Evolutionary conservation across 1,284 basidiomycete species (phyloP).

Genomic region (Leccinum pseudoinsigne): DNA sequence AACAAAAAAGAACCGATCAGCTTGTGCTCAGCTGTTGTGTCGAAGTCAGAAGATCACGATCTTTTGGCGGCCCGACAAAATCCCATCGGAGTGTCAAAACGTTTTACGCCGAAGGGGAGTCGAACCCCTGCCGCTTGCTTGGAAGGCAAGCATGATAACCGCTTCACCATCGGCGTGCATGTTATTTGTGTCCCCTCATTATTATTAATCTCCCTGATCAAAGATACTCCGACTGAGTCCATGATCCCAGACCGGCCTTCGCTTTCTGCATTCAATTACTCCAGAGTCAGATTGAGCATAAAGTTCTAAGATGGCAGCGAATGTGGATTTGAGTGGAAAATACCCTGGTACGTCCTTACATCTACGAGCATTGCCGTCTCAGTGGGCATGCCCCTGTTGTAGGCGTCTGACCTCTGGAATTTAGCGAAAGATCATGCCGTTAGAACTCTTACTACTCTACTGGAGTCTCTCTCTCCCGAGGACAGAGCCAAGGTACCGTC

Average conservation of each 20-base stretch:
- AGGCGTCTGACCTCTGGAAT: neutral
- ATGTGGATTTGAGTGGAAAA: constrained; percentile 14
- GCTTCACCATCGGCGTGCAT: constrained; percentile 56
- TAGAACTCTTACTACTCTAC: constrained; percentile 51
- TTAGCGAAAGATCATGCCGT: constrained; percentile 48
- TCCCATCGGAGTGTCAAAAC: too few species aligned
- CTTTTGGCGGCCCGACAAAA: too few species aligned
- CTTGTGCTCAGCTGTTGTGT: too few species aligned
- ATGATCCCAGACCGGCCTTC: neutral
- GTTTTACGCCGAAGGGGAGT: constrained; percentile 66
- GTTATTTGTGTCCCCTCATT: too few species aligned
- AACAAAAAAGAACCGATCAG: too few species aligned
- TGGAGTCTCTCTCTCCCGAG: constrained; percentile 44
- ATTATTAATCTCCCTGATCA: accelerated
- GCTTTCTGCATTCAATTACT: neutral
- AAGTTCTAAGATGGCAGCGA: constrained; percentile 7
- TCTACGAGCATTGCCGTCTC: neutral
- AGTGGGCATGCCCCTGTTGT: neutral
- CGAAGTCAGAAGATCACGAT: too few species aligned
- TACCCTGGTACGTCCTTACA: constrained; percentile 23
- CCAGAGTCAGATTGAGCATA: neutral
- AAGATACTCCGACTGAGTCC: too few species aligned
- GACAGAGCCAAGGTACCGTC: constrained; percentile 51
- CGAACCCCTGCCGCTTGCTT: constrained; percentile 85
- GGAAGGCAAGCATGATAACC: constrained; percentile 87